These are phyloP conservation scores for Sicyos baderoa DNA, from an alignment of 306 rosid genomes.

Conservation along the genomic window DNA sequence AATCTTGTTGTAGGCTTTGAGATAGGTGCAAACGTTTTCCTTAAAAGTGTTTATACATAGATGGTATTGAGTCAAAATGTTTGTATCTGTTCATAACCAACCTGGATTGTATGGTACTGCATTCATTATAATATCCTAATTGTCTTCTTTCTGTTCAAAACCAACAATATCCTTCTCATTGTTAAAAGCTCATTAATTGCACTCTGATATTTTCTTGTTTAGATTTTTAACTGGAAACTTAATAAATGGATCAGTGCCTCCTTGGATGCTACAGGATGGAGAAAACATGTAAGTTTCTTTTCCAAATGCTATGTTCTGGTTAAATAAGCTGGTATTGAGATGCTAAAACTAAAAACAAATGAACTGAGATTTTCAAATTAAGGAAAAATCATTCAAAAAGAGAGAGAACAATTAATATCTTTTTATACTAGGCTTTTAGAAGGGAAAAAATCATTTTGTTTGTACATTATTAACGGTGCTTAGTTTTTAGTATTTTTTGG, in stretches of 20 bases:
- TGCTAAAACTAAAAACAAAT: background rate
- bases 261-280: slow-evolving; percentile 23
- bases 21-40: background rate
- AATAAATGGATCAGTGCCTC: slow-evolving; percentile 32
- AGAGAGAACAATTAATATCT: background rate
- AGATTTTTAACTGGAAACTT: slow-evolving; percentile 38
- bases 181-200: background rate
- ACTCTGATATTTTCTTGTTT: slow-evolving; percentile 1
- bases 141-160: background rate
- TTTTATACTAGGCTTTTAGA: background rate
- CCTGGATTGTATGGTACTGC: background rate
- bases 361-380: background rate
- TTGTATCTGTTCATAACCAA: background rate
- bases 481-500: background rate
- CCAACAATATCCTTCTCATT: background rate
- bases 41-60: too few species aligned
- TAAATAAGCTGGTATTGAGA: background rate
- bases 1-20: background rate
- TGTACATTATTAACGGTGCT: background rate
- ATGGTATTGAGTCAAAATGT: background rate
- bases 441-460: background rate
- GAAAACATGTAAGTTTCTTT: slow-evolving; percentile 27
- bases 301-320: background rate
- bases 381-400: background rate
- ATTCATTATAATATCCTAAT: background rate